These are phyloP conservation scores for Dictyostelium intermedium DNA, from an alignment of 78 protist genomes.

Conservation along the genomic window DNA sequence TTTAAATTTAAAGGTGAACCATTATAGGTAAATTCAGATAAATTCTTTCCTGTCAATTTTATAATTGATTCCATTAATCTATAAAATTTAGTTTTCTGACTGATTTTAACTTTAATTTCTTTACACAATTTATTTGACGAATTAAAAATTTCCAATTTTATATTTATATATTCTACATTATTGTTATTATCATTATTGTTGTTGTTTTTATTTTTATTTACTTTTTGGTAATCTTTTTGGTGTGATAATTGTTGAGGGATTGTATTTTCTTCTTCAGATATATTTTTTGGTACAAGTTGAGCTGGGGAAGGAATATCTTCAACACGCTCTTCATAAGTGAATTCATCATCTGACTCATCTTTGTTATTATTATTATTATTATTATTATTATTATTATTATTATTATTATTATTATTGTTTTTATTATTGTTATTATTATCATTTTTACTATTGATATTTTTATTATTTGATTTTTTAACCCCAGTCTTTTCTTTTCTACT, in stretches of 20 bases:
- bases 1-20: background rate
- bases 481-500: background rate
- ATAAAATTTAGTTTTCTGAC: background rate
- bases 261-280: background rate
- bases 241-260: background rate
- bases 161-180: background rate
- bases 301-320: background rate
- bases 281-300: background rate
- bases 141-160: background rate
- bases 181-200: background rate
- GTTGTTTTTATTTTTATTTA: background rate
- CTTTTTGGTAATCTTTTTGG: background rate
- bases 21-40: background rate
- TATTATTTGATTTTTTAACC: too few species aligned
- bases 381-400: too few species aligned
- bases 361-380: too few species aligned
- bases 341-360: background rate
- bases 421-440: too few species aligned
- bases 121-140: background rate
- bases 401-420: too few species aligned
- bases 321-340: background rate
- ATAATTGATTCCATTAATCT: background rate
- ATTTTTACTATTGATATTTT: too few species aligned
- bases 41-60: background rate
- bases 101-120: background rate